phyloP scores from a whole-genome alignment of 1,284 basidiomycete species.

The Ustilago vetiveriae region DNA sequence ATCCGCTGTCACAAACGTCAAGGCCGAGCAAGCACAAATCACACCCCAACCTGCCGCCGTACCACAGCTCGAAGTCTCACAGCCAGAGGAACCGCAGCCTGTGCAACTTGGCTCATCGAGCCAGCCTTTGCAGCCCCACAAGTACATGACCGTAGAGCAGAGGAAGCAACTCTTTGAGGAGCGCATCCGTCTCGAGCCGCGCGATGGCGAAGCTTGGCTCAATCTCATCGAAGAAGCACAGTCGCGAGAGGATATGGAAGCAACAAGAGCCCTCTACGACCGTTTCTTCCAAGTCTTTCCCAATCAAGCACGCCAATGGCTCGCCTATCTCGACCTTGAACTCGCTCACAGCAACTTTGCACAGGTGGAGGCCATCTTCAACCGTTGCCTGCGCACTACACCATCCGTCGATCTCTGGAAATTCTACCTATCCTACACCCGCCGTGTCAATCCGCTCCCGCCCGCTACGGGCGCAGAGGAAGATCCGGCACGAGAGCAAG shows the following conservation, averaged over 20 bases:
- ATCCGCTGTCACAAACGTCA: neutral
- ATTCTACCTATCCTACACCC: slow-evolving; percentile 70
- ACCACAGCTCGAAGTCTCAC: neutral
- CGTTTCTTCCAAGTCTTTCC: slow-evolving; percentile 79
- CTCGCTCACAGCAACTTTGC: slow-evolving; percentile 76
- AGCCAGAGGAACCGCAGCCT: neutral
- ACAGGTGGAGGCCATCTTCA: slow-evolving; percentile 72
- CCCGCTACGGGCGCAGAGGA: slow-evolving; percentile 62
- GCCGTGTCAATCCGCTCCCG: slow-evolving; percentile 64
- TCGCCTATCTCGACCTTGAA: slow-evolving; percentile 79
- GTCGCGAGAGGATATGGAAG: slow-evolving; percentile 75
- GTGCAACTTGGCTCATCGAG: slow-evolving; percentile 1
- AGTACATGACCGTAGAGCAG: slow-evolving; percentile 40
- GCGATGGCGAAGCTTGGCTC: slow-evolving; percentile 77
- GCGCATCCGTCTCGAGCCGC: slow-evolving; percentile 70
- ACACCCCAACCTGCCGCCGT: neutral
- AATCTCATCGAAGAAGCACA: slow-evolving; percentile 76
- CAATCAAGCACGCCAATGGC: slow-evolving; percentile 71
- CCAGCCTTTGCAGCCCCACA: slow-evolving; percentile 25
- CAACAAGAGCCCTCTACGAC: slow-evolving; percentile 78
- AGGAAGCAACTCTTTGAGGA: slow-evolving; percentile 45
- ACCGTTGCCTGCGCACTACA: slow-evolving; percentile 80
- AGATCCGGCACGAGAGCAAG: slow-evolving; percentile 72
- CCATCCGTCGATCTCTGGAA: slow-evolving; percentile 87
- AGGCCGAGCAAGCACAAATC: neutral